Base-by-base conservation (phyloP, 2,329 filamentous ascomycete genomes). In the Talaromyces funiculosus region DNA sequence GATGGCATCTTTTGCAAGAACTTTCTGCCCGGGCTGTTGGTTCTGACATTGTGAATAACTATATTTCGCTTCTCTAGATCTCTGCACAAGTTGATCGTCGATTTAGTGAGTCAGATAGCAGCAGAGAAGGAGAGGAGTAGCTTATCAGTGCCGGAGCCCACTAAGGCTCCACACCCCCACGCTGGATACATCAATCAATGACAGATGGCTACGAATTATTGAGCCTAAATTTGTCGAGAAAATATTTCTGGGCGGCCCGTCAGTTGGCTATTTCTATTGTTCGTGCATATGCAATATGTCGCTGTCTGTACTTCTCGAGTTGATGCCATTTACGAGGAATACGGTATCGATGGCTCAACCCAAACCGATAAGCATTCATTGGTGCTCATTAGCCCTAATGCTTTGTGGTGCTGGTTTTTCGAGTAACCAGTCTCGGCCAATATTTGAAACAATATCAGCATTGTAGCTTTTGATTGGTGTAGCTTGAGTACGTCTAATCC, bases 1-100 rank as follows among this genome's bases (percentile, higher is more conserved):
- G 53, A 42, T 56, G 37, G n/a, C 53, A 56, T 35, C 53, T 43
- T 31, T 26, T 56, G 18, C 53, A 56, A 3, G 53, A 56, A 26
- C 38, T 56, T 43, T 56, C 53, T 43, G 53, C 53, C 24, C 53
- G 38, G 10, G 53, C 53, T 40, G 37, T 24, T 43, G 53, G 24
- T 22, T 12, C 38, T 43, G 37, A 31, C 53, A 56, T 40, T 12
- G 10, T 22, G 29, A 35, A 9, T 20, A 14, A 14, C 29, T 22
- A n/a, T 3, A 20, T 6, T 9, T 51, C 29, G 22, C n/a, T 33
- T 16, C 8, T 47, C 24, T 18, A 9, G 24, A n/a, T n/a, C 31
- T 22, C 8, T 43, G 22, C 40, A 22, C 20, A 22, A 2, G 14
- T 2, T 2, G 14, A 45, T n/a, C 14, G 14, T 45, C 42, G 3